Base-by-base conservation (phyloP, 345 rosid genomes). In the Hibiscus trionum region DNA sequence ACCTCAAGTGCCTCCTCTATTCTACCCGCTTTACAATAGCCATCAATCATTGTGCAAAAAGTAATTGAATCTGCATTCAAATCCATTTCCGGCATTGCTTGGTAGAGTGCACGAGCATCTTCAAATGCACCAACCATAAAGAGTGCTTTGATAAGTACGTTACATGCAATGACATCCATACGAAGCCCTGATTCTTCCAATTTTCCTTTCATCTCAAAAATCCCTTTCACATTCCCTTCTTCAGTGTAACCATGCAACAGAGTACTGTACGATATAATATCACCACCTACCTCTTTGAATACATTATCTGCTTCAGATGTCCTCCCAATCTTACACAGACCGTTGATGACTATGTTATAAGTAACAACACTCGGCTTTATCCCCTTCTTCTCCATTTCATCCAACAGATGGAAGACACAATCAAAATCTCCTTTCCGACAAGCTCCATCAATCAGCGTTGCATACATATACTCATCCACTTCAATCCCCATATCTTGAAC, bases 1-100 rank as follows among this genome's bases (percentile, higher is more conserved):
- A 88, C 73, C 81, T 88, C 83, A 70, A 90, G 86, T 15, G 97
- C 96, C 72, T 93, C 92, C 35, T 89, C 92, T 52, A 91, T 82
- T 72, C 86, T 82, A 47, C 88, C 93, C 2, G 72, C 72, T 82
- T 82, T 88, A 77, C 89, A 87, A 47, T 27, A 89, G 7, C 95
- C 91, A 47, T 83, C 77, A 35, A 89, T 86, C 86, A 91, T 60
- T 16, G 83, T 84, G 62, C 84, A 73, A 65, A 80, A 91, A 1
- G 96, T 93, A 82, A 77, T 69, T 19, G 84, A 81, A 80, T 91
- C 77, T 61, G 91, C 85, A 70, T 76, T 71, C 84, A 93, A 77
- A 67, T 82, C 73, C 86, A 84, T 78, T 76, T 83, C 81, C 17
- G 83, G 74, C 91, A 93, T 86, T 64, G 84, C 77, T 77, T 76